Evolutionary conservation across 768 basidiomycete species (phyloP).

Genomic region (Lepiota venenata): DNA sequence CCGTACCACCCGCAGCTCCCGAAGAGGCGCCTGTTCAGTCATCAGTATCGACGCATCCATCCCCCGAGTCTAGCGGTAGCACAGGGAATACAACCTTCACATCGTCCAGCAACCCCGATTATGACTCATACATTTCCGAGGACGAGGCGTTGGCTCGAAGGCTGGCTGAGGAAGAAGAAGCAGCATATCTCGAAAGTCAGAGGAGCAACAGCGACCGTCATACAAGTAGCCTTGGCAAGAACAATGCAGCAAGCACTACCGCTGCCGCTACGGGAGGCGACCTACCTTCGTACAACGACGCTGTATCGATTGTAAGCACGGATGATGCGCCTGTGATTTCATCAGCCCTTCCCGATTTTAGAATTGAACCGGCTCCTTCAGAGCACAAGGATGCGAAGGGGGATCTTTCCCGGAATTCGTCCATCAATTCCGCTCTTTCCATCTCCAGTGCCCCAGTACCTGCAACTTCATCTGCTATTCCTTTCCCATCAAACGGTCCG

Average conservation of each 20-base stretch:
- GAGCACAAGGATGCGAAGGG: not conserved
- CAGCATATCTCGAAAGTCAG: constrained; percentile 14
- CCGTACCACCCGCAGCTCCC: not conserved
- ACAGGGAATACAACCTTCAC: not conserved
- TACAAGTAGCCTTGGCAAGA: not conserved
- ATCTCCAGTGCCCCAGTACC: not conserved
- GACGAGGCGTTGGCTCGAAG: constrained; percentile 44
- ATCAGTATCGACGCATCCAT: not conserved
- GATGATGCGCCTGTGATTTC: not conserved
- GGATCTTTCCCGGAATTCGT: not conserved
- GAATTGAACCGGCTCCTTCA: not conserved
- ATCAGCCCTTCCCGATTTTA: constrained; percentile 1
- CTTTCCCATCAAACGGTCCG: not conserved
- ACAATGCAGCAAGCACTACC: not conserved
- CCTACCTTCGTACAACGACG: constrained; percentile 7
- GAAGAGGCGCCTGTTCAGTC: not conserved
- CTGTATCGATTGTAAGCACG: not conserved
- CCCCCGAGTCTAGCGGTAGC: not conserved
- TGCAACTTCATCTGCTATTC: not conserved
- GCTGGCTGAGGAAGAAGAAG: constrained; percentile 37
- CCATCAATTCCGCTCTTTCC: not conserved
- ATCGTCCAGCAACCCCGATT: constrained; percentile 1
- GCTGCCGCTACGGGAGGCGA: not conserved
- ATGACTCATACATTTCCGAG: constrained; percentile 23
- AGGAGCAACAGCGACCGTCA: not conserved